A percentile compares a stretch with the other conserved stretches of the same genome.
These are phyloP conservation scores for Grosmannia penicillata DNA, from an alignment of 2,329 filamentous ascomycete species.

Conservation along the genomic window DNA sequence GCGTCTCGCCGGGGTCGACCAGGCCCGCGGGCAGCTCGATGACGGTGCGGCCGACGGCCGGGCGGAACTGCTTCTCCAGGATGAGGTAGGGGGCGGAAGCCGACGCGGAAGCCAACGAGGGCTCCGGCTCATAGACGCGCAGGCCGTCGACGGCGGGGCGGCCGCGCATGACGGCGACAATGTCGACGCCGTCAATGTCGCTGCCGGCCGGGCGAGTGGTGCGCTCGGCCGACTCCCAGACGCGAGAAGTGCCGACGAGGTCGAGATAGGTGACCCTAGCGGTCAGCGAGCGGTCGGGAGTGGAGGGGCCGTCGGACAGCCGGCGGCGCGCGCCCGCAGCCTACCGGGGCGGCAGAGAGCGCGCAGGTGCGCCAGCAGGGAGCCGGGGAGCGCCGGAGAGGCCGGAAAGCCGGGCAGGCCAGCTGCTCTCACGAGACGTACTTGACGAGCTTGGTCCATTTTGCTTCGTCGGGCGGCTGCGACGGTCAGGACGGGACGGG, in stretches of 20 bases:
- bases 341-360: no score
- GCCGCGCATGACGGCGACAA: constrained; percentile 50
- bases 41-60: constrained; percentile 41
- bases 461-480: constrained; percentile 35
- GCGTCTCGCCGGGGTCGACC: constrained; percentile 45
- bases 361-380: no score
- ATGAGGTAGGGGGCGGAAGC: constrained; percentile 46
- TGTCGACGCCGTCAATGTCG: constrained; percentile 59
- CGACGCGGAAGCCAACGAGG: no score
- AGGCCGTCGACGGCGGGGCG: constrained; percentile 18
- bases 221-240: constrained; percentile 63
- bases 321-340: no score
- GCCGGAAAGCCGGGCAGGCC: no score
- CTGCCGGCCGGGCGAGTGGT: constrained; percentile 38
- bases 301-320: no score
- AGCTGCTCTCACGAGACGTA: no score
- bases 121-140: constrained; percentile 9
- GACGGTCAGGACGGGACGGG: neutral
- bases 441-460: constrained; percentile 46
- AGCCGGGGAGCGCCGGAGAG: neutral
- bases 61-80: constrained; percentile 53
- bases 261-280: constrained; percentile 47
- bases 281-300: neutral
- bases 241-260: constrained; percentile 39
- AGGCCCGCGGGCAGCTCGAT: constrained; percentile 53